Evolutionary conservation across 805 yeast species (phyloP), one percentile per base, ranked within the genome.

Genomic region (Barnettozyma pratensis): DNA sequence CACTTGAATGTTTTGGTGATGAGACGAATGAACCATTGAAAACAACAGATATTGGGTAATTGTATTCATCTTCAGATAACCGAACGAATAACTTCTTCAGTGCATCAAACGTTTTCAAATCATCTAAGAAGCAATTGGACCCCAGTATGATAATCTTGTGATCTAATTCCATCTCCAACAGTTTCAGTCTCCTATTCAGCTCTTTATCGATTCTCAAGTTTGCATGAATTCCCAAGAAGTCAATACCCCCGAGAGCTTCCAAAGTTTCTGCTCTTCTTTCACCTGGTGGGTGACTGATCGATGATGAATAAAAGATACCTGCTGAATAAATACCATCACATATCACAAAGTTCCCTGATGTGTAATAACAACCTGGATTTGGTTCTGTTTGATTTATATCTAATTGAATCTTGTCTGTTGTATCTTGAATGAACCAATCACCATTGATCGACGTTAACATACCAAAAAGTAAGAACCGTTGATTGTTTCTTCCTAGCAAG

Each of bases 241-340:
- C 98, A 27, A 87, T 57, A 55, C 85, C 77, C 1, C 96, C 98
- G 51, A 81, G 81, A 1, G 84, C 83, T 28, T 85, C 91, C 48
- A 81, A 60, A 1, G 95, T 74, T 0, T 61, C 65, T 7, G 75
- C 81, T 50, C 97, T 73, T 53, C 77, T 72, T 62, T 94, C 99
- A 4, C 89, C 84, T 0, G 94, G 90, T 3, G 99, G 98, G 51
- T 89, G 96, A 4, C 86, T 85, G 44, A 94, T 74, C 5, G 85
- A 76, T 30, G 85, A 75, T 1, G 85, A 95, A 54, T 84, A 81
- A 61, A 94, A 90, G 42, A 76, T 81, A 29, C 73, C 73, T 14
- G 80, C 77, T 4, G 83, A 81, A 61, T 89, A 88, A 14, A 87
- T 80, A 14, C 99, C 99, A 60, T 89, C 96, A 45, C 86, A 84